Base-by-base conservation (phyloP, 352 stramenopile genomes). In the Globisporangium okanoganense region DNA sequence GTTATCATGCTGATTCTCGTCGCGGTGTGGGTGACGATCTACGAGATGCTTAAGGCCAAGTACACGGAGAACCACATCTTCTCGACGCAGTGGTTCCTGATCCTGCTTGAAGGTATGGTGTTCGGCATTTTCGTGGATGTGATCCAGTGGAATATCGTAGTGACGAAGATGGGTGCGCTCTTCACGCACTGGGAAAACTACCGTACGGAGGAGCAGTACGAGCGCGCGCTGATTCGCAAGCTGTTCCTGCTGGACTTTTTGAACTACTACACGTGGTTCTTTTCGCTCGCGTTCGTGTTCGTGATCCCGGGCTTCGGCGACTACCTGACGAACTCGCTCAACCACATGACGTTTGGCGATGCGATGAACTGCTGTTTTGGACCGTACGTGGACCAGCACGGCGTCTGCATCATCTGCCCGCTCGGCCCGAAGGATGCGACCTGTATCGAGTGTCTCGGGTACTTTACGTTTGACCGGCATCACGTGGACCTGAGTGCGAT, bases 251-350 rank as follows among this genome's bases (percentile, higher is more conserved):
- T 96, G 25, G 87, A 96, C 52, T 96, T 96, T 50, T 68, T 96
- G 29, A 96, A 96, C 73, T 96, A 96, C 73, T 96, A 94, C 71
- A 96, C 85, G 57, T 96, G 87, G 87, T 96, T 96, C 69, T 96
- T 96, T 66, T 91, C 79, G 64, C 79, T 96, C 35, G 85, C 87
- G 14, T 96, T 96, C 63, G 74, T 96, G 14, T 94, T 92, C 59
- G 87, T 94, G 61, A 90, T 96, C 48, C 85, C 87, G 1, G 84
- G 85, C 20, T 73, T 90, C 33, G 87, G 85, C 20, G 85, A 94
- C 65, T 88, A 87, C 61, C 66, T 96, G 48, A 96, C 83, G 47
- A 96, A 96, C 66, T 80, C 76, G 13, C 76, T 95, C 41, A 94
- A 95, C 48, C 80, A 85, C 65, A 73, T 77, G 60, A 78, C 92